Base-by-base conservation (phyloP, 2,329 filamentous ascomycete species). In the Monilinia polystroma region DNA sequence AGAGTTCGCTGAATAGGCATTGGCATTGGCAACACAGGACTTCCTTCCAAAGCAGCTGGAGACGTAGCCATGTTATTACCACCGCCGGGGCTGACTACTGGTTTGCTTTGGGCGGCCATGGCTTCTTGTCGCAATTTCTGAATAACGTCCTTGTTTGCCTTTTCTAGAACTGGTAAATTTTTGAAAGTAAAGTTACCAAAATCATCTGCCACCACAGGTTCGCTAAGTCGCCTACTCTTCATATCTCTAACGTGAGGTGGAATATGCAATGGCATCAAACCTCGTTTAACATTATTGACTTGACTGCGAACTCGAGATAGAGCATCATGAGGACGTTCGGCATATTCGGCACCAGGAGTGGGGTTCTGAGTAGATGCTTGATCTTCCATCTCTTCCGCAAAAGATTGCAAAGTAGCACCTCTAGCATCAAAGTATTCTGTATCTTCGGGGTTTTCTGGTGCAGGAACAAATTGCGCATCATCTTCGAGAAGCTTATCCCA, bases 141-240 rank as follows among this genome's bases (percentile, higher is more conserved):
- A 43, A 99, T 97, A 41, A 98, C 93, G 74, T 99, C 95, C 77
- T 99, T 99, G 79, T 99, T 99, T 65, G 95, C 95, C 78, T 97
- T 98, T 74, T 98, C 95, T 23, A 99, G 83, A 26, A 98, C 94
- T 0, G 94, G 93, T 59, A 99, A 81, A 73, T 99, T 99, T 80
- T 99, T 99, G 83, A 97, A 99, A 51, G 92, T 87, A 78, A 99
- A 99, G 70, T 87, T 93, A 43, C 95, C 95, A 81, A 99, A 99
- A 76, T 99, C 96, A 77, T 99, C 95, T 0, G 89, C 85, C 43
- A 87, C 85, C 20, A 94, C 88, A 1, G 95, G 95, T 78, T 99
- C 95, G 77, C 94, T 98, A 51, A 98, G 83, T 72, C 95, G 85
- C 70, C 95, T 87, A 72, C 87, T 93, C 75, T 96, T 92, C 63